phyloP scores from a whole-genome alignment of 2,329 filamentous ascomycete species.

The Trichoderma harzianum region DNA sequence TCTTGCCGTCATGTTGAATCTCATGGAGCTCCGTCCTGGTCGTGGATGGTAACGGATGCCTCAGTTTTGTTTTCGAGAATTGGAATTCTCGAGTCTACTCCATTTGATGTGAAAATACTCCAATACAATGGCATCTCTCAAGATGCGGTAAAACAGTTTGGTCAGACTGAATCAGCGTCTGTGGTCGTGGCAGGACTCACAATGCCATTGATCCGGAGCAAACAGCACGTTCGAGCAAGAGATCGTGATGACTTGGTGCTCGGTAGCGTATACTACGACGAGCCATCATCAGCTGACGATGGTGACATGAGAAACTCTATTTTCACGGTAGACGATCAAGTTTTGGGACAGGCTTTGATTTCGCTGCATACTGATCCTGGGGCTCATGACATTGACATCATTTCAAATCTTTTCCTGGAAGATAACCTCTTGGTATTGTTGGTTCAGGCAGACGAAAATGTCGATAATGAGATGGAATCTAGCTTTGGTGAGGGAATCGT shows the following conservation, averaged over 20 bases:
- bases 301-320: background rate
- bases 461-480: background rate
- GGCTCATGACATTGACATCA: background rate
- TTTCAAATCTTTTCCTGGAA: background rate
- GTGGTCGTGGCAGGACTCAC: background rate
- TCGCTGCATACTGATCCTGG: background rate
- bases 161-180: background rate
- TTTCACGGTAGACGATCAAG: background rate
- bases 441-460: background rate
- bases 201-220: background rate
- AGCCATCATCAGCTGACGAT: background rate
- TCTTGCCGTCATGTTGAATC: background rate
- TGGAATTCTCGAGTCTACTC: background rate
- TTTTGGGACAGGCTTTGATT: background rate
- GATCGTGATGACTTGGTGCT: background rate
- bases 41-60: conserved; percentile 6
- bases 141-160: background rate
- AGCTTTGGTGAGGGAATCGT: background rate
- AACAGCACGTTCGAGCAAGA: background rate
- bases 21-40: conserved; percentile 9
- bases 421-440: background rate
- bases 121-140: background rate
- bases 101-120: background rate
- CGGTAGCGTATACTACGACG: background rate
- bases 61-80: background rate